A percentile compares a stretch with the other conserved stretches of the same genome.
Conservation (phyloP, 2,329 filamentous ascomycete genomes). For the Neonectria punicea region DNA sequence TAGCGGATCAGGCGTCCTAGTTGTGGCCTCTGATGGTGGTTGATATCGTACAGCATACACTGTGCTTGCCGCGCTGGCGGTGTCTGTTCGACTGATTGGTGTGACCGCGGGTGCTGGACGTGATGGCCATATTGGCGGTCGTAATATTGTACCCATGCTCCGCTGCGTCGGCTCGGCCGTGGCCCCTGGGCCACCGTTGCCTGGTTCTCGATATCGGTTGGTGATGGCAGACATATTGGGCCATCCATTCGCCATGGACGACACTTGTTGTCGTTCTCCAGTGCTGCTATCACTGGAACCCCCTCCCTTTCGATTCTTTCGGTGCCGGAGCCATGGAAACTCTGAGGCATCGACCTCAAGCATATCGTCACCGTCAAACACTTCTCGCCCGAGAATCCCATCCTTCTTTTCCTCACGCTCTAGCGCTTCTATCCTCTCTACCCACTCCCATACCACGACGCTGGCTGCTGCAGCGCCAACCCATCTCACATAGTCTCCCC, state of each 20-base stretch:
- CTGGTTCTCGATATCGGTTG: constrained; percentile 40
- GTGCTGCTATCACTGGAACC: constrained; percentile 31
- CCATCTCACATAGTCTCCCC: constrained; percentile 96
- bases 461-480: constrained; percentile 94
- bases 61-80: constrained; percentile 71
- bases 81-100: constrained; percentile 70
- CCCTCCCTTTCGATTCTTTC: constrained; percentile 49
- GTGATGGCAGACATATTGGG: constrained; percentile 42
- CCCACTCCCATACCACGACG: constrained; percentile 99
- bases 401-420: constrained; percentile 95
- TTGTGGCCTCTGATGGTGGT: constrained; percentile 63
- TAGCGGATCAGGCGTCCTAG: constrained; percentile 56
- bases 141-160: constrained; percentile 51
- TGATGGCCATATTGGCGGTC: constrained; percentile 65
- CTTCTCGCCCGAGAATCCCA: constrained; percentile 87
- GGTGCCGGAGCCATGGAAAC: constrained; percentile 57
- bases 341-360: constrained; percentile 71
- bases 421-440: constrained; percentile 90
- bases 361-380: constrained; percentile 96
- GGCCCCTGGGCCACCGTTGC: constrained; percentile 30
- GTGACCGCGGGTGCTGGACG: constrained; percentile 66
- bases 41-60: constrained; percentile 72
- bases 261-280: constrained; percentile 27
- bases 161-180: constrained; percentile 41
- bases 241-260: constrained; percentile 42